A percentile compares a stretch with the other conserved stretches of the same genome.
Conservation (phyloP, 1,284 basidiomycete species). For the Ustilago sp. region DNA sequence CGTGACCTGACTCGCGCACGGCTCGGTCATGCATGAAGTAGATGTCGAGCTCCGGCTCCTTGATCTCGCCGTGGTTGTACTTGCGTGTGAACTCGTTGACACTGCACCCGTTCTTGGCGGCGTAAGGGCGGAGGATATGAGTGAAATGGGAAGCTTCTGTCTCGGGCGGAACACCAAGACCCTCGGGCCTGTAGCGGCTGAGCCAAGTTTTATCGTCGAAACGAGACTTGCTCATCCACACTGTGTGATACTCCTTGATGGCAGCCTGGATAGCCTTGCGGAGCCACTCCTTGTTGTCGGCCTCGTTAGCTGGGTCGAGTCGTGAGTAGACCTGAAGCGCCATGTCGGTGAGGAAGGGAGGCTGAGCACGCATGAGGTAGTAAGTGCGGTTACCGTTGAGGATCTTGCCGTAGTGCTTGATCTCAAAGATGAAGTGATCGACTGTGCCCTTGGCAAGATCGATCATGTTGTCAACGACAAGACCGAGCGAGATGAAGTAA, state of each 20-base stretch:
- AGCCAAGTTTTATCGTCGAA: slow-evolving; percentile 93
- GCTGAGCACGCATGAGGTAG: slow-evolving; percentile 94
- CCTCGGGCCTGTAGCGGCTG: slow-evolving; percentile 91
- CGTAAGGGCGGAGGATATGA: slow-evolving; percentile 94
- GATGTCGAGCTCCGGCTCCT: slow-evolving; percentile 90
- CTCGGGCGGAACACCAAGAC: slow-evolving; percentile 96
- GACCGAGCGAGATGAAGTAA: slow-evolving; percentile 92
- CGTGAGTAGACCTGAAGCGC: slow-evolving; percentile 97
- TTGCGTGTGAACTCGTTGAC: slow-evolving; percentile 96
- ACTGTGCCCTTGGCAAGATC: slow-evolving; percentile 96
- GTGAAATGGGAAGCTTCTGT: slow-evolving; percentile 98
- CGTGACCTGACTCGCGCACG: slow-evolving; percentile 85
- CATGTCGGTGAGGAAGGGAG: slow-evolving; percentile 98
- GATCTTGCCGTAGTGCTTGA: slow-evolving; percentile 91
- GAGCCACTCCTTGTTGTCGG: slow-evolving; percentile 87
- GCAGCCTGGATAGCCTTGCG: slow-evolving; percentile 94
- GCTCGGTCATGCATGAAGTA: slow-evolving; percentile 97
- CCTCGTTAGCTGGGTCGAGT: slow-evolving; percentile 84
- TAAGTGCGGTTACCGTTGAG: slow-evolving; percentile 69
- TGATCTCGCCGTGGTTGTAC: slow-evolving; percentile 86
- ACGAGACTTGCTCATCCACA: slow-evolving; percentile 93
- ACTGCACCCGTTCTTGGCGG: slow-evolving; percentile 90
- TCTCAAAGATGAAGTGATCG: slow-evolving; percentile 98
- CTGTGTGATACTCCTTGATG: slow-evolving; percentile 97
- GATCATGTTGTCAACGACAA: slow-evolving; percentile 92